Percentiles rank a stretch among this genome's conserved stretches.
phyloP scores from a whole-genome alignment of 129 eudicot genomes.

The Tanacetum coccineum region DNA sequence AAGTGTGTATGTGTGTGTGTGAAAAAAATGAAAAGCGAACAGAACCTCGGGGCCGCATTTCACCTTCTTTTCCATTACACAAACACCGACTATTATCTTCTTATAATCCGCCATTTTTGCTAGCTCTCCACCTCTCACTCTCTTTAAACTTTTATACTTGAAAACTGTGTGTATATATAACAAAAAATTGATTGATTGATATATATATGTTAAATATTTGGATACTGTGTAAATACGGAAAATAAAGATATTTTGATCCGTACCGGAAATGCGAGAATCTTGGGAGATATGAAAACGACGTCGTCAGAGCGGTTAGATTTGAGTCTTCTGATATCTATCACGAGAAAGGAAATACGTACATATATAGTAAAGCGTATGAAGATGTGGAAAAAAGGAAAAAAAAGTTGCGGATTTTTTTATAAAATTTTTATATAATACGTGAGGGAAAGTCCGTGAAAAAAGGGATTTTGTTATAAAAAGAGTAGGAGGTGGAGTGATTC shows the following conservation, averaged over 20 bases:
- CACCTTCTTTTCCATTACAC: conserved; percentile 99
- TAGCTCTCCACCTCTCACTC: conserved; percentile 23
- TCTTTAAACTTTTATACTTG: not conserved
- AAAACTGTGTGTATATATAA: not conserved
- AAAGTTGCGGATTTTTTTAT: conserved; percentile 18
- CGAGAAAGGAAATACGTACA: not conserved
- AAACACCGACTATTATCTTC: conserved; percentile 79
- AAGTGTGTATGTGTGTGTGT: conserved; percentile 18
- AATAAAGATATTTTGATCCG: too few relatives aligned
- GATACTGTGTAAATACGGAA: not conserved
- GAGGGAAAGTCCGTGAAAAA: conserved; percentile 22
- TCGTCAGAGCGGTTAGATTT: too few relatives aligned
- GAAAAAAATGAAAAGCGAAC: conserved; percentile 25
- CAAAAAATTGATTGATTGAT: not conserved
- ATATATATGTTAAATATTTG: not conserved
- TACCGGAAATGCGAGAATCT: conserved; percentile 30
- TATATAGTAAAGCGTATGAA: not conserved
- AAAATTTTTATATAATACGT: too few relatives aligned
- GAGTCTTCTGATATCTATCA: not conserved
- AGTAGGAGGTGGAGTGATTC: conserved; percentile 18
- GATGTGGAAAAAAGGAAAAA: conserved; percentile 16
- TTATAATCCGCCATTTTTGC: conserved; percentile 17
- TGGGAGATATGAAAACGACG: not conserved
- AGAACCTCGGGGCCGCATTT: conserved; percentile 99
- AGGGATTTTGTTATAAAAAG: not conserved